Conservation (phyloP, 139 green algal species). For the Chara braunii region DNA sequence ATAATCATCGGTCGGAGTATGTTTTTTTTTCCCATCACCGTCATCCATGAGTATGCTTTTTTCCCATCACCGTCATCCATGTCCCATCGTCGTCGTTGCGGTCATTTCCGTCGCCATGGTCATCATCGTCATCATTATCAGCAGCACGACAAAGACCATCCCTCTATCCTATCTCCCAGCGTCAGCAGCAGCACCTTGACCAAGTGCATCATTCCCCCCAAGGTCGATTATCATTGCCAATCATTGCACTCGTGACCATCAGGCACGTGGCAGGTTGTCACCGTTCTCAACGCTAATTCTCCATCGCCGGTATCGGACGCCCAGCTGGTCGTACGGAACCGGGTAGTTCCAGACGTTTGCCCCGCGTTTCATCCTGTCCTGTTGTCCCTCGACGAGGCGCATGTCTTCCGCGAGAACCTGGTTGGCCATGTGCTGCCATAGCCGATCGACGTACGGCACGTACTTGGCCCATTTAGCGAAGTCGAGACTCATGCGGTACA, state of each 20-base stretch:
- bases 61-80: no score
- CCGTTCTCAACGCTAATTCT: conserved; percentile 52
- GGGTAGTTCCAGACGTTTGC: conserved; percentile 83
- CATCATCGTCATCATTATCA: conserved; percentile 4
- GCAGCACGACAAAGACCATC: background rate
- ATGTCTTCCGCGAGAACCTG: conserved; percentile 92
- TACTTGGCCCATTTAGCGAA: conserved; percentile 79
- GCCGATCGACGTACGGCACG: conserved; percentile 72
- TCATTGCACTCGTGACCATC: background rate
- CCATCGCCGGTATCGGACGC: conserved; percentile 88
- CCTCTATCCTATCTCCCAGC: background rate
- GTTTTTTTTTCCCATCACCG: no score
- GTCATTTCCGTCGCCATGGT: background rate
- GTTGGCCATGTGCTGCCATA: conserved; percentile 80
- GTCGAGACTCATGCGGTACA: conserved; percentile 97
- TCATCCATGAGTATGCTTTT: no score
- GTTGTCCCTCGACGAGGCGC: conserved; percentile 86
- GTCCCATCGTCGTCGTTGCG: background rate
- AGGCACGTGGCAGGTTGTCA: background rate
- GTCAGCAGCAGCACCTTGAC: background rate
- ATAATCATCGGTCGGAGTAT: no score
- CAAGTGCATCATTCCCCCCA: background rate
- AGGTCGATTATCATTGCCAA: background rate
- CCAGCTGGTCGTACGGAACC: conserved; percentile 95
- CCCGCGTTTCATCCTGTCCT: conserved; percentile 80